Evolutionary conservation across 345 rosid genomes (phyloP), one percentile per base, ranked within the genome.

Genomic region (Salix arbutifolia): DNA sequence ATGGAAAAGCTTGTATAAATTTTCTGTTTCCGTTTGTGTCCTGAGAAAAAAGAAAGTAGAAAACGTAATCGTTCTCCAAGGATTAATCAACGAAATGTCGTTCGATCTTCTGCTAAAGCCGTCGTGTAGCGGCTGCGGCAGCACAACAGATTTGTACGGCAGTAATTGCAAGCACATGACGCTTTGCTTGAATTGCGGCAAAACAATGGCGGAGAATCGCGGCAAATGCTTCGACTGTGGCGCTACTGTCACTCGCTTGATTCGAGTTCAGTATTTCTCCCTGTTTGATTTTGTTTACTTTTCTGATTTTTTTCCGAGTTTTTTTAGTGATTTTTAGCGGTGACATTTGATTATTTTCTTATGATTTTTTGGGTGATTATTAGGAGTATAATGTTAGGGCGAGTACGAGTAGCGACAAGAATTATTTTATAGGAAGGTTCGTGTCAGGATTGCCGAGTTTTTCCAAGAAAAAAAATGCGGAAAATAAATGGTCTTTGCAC

Each of bases 141-240:
- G 96, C 42, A 71, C 84, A 48, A 69, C 86, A 26, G 93, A 96
- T 73, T 83, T 96, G 69, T 96, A 93, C 50, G 99, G 98, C 50
- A 93, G 96, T 87, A 85, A 86, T 44, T 96, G 99, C 75, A 96
- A 90, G 87, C 99, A 96, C 86, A 91, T 96, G 97, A 96, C 98
- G 6, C 76, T 93, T 31, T 96, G 98, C 81, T 84, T 94, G 74
- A 84, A 81, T 70, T 96, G 97, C 65, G 99, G 98, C 79, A 92
- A 91, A 86, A 84, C 87, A 75, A 93, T 96, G 98, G 99, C 99
- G 4, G 90, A 91, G 90, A 88, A 82, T 35, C 77, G 80, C 52
- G 88, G 76, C n/a, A 90, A 88, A 76, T 96, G 99, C 84, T 84
- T 76, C 67, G 98, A 96, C 5, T 96, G 99, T 73, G 98, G 98